Evolutionary conservation across 768 basidiomycete genomes (phyloP).

Genomic region (Porpolomopsis calyptriformis): DNA sequence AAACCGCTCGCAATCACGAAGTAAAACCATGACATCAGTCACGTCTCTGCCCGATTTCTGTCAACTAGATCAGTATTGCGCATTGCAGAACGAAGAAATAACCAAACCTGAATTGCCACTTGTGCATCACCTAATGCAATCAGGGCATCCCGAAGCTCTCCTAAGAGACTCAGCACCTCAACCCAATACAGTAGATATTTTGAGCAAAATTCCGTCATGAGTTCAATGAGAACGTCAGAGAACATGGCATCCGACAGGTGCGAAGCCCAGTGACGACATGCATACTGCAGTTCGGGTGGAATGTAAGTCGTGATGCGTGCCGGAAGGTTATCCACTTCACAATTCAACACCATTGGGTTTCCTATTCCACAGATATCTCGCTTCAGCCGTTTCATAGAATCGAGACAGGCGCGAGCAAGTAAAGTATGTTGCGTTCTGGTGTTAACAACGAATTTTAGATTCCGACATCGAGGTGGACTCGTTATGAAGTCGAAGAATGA

Average conservation of each 20-base stretch:
- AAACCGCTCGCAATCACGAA: constrained; percentile 4
- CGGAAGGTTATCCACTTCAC: background rate
- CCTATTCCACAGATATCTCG: background rate
- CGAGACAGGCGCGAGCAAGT: background rate
- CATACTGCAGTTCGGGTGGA: constrained; percentile 1
- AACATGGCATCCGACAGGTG: constrained; percentile 1
- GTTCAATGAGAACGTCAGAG: background rate
- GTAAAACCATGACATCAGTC: background rate
- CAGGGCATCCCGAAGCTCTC: background rate
- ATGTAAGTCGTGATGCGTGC: background rate
- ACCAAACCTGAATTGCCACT: background rate
- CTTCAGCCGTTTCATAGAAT: background rate
- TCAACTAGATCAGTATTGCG: background rate
- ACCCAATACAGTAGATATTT: background rate
- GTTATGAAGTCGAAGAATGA: background rate
- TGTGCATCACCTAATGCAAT: background rate
- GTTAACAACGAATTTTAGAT: constrained; percentile 1
- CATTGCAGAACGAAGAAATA: background rate
- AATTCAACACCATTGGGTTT: background rate
- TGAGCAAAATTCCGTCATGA: background rate
- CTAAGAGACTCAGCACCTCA: background rate
- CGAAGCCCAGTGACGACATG: constrained; percentile 6
- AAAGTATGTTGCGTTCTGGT: constrained; percentile 3
- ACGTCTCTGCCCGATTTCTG: no score
- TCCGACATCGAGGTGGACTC: background rate